phyloP scores from a whole-genome alignment of 305 asterid genomes.

The Rubia occidens region DNA sequence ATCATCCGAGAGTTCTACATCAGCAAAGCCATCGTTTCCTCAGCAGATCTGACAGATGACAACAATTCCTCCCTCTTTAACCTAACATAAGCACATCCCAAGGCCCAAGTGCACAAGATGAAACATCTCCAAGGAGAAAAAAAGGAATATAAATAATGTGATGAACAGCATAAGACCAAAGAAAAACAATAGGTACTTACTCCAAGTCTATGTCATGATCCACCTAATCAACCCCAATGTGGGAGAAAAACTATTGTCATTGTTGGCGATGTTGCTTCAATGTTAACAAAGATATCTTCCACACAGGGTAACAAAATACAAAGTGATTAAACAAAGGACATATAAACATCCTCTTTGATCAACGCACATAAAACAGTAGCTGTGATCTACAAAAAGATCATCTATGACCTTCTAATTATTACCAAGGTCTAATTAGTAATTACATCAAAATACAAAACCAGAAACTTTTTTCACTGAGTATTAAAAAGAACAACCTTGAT shows the following conservation, averaged over 20 bases:
- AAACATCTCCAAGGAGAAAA: background rate
- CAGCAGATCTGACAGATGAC: slow-evolving; percentile 61
- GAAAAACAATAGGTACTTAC: background rate
- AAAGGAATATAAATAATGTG: background rate
- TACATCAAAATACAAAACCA: background rate
- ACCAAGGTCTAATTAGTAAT: background rate
- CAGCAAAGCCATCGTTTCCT: slow-evolving; percentile 51
- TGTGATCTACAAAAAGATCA: background rate
- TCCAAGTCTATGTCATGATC: background rate
- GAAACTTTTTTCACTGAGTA: background rate
- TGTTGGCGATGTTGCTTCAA: background rate
- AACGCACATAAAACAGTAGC: background rate
- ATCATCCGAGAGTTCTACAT: background rate
- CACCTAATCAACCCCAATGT: background rate
- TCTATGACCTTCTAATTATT: background rate
- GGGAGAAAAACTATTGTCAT: too few species aligned
- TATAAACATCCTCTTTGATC: background rate
- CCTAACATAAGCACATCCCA: slow-evolving; percentile 27
- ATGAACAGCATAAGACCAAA: background rate
- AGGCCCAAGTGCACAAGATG: background rate
- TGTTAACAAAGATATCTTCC: background rate
- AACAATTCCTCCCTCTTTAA: slow-evolving; percentile 73
- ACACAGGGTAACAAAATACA: background rate
- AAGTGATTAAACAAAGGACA: background rate
- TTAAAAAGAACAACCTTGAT: background rate